A percentile compares a stretch with the other conserved stretches of the same genome.
Conservation (phyloP, 805 yeast species). For the Kuraishia piskuri region DNA sequence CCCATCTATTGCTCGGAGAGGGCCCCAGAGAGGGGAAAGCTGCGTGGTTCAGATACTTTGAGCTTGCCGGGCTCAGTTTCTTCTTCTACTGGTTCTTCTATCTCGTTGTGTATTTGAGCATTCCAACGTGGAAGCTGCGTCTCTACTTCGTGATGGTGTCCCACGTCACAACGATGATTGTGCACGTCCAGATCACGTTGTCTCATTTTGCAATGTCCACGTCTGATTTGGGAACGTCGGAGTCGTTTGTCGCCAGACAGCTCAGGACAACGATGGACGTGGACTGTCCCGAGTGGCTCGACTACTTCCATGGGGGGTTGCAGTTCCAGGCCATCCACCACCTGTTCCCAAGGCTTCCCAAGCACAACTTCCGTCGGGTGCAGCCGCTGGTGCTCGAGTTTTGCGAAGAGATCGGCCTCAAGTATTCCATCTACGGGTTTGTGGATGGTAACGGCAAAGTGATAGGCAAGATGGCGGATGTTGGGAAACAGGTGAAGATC, state of each 20-base stretch:
- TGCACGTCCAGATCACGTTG: constrained; percentile 87
- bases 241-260: constrained; percentile 73
- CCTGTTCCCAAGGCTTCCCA: constrained; percentile 79
- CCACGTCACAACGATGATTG: constrained; percentile 78
- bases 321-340: constrained; percentile 92
- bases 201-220: constrained; percentile 94
- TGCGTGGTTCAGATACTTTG: constrained; percentile 80
- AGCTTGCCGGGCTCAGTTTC: constrained; percentile 56
- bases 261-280: constrained; percentile 92
- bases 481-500: constrained; percentile 72
- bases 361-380: constrained; percentile 74
- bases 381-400: constrained; percentile 68
- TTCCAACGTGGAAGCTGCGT: constrained; percentile 47
- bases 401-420: constrained; percentile 68
- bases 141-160: constrained; percentile 59
- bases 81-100: constrained; percentile 83
- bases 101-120: constrained; percentile 37
- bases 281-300: constrained; percentile 89
- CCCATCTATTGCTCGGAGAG: constrained; percentile 59
- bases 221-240: constrained; percentile 72
- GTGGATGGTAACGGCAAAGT: constrained; percentile 69
- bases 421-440: constrained; percentile 80
- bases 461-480: constrained; percentile 57
- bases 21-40: constrained; percentile 81
- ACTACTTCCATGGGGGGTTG: constrained; percentile 84